phyloP scores from a whole-genome alignment of 495 filamentous ascomycete species.

The Penicillium daleae region DNA sequence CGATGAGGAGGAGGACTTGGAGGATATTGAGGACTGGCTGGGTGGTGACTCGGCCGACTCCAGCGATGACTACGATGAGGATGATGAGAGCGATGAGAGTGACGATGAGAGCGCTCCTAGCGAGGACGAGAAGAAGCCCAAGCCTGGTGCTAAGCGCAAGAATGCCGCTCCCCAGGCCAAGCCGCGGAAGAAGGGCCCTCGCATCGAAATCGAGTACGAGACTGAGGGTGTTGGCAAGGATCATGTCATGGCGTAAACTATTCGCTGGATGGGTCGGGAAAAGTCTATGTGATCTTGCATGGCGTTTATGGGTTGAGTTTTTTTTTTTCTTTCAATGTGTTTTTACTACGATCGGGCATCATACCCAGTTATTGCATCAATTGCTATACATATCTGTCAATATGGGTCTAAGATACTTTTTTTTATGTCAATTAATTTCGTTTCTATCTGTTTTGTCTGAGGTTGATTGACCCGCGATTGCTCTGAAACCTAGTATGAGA shows the following conservation, averaged over 20 bases:
- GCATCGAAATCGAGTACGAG: slow-evolving; percentile 74
- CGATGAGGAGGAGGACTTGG: slow-evolving; percentile 67
- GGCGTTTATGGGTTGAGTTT: slow-evolving; percentile 45
- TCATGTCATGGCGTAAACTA: slow-evolving; percentile 45
- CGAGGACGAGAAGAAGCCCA: slow-evolving; percentile 53
- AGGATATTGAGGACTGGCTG: slow-evolving; percentile 77
- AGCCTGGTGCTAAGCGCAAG: slow-evolving; percentile 70
- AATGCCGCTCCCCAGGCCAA: slow-evolving; percentile 58
- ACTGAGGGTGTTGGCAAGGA: slow-evolving; percentile 59
- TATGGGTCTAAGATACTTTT: slow-evolving; percentile 19
- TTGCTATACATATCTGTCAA: slow-evolving; percentile 24
- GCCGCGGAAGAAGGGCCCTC: slow-evolving; percentile 68
- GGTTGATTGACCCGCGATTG: slow-evolving; percentile 7
- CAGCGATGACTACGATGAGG: slow-evolving; percentile 54
- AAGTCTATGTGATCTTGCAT: slow-evolving; percentile 42
- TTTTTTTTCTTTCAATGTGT: slow-evolving; percentile 26
- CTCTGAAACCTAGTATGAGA: slow-evolving; percentile 16
- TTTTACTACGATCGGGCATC: slow-evolving; percentile 41
- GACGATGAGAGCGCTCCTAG: slow-evolving; percentile 46
- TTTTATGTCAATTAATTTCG: slow-evolving; percentile 5
- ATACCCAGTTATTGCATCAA: slow-evolving; percentile 46
- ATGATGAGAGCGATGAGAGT: slow-evolving; percentile 53
- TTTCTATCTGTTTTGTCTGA: not conserved
- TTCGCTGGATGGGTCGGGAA: slow-evolving; percentile 25
- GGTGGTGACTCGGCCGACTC: slow-evolving; percentile 63